Conservation (phyloP, 23 red algal genomes). For the Chondrus crispus region DNA sequence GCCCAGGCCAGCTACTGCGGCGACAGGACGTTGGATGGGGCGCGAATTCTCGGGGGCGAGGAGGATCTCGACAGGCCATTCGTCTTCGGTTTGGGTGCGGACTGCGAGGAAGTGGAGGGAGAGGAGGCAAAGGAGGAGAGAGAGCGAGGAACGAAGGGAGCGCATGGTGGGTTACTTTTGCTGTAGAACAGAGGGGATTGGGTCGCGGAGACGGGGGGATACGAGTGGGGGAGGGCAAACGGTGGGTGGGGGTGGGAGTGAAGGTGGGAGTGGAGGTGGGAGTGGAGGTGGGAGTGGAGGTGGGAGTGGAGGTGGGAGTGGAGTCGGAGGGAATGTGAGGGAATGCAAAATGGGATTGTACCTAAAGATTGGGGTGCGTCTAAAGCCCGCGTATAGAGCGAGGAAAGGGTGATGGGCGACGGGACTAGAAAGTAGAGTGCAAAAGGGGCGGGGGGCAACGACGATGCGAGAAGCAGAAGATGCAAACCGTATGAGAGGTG, state of each 20-base stretch:
- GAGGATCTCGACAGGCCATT: slow-evolving; percentile 45
- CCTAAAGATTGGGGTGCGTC: no score
- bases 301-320: neutral
- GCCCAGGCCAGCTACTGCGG: slow-evolving; percentile 37
- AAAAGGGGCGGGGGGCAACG: no score
- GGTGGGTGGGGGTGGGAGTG: neutral
- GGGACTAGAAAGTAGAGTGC: no score
- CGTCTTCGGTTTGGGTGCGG: neutral
- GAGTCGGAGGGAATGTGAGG: neutral
- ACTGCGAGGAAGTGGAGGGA: neutral
- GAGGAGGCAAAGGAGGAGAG: neutral
- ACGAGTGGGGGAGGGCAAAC: neutral
- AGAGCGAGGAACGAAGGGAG: neutral
- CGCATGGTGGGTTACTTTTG: neutral
- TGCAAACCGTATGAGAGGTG: no score
- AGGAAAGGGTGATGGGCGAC: no score
- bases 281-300: neutral
- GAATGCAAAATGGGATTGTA: no score
- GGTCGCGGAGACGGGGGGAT: no score
- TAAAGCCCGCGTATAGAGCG: no score
- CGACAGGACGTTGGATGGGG: slow-evolving; percentile 37
- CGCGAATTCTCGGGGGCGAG: neutral
- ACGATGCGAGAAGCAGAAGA: no score
- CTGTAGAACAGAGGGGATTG: no score
- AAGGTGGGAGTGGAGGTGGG: neutral